Evolutionary conservation across 441 rosid species (phyloP).

Genomic region (Jatropha multifida): DNA sequence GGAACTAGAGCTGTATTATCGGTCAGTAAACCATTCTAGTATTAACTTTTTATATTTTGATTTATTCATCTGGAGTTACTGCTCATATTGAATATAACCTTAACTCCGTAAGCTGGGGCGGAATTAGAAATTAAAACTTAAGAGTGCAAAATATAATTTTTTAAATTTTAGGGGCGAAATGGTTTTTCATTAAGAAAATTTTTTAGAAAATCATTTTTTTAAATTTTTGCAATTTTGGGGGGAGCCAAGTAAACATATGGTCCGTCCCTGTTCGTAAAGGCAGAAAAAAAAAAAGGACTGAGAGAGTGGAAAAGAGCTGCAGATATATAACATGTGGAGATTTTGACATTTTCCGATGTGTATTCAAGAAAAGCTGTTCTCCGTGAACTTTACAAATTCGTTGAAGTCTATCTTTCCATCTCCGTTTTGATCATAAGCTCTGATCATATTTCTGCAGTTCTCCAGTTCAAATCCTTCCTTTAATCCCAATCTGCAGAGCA

Average conservation of each 20-base stretch:
- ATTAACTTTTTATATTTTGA: not conserved
- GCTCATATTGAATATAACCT: not conserved
- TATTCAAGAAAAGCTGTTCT: constrained; percentile 36
- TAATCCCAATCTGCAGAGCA: constrained; percentile 42
- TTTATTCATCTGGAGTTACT: not conserved
- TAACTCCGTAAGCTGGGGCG: no score
- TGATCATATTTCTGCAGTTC: constrained; percentile 54
- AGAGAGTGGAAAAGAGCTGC: not conserved
- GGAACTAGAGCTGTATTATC: not conserved
- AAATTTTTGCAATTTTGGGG: no score
- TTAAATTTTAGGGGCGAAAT: no score
- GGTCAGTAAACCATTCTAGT: not conserved
- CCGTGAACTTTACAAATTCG: constrained; percentile 58
- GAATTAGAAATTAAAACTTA: no score
- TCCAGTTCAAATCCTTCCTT: constrained; percentile 36
- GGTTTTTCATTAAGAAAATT: no score
- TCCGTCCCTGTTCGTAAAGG: no score
- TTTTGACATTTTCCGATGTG: not conserved
- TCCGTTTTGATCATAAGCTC: constrained; percentile 37
- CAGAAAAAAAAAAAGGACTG: not conserved
- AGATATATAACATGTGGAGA: not conserved
- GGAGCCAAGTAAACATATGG: no score
- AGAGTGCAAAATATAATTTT: no score
- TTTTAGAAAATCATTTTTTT: no score
- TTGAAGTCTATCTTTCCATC: constrained; percentile 53